Base-by-base conservation (phyloP, 192 early-diverging fungal species). In the Jimgerdemannia lactiflua region DNA sequence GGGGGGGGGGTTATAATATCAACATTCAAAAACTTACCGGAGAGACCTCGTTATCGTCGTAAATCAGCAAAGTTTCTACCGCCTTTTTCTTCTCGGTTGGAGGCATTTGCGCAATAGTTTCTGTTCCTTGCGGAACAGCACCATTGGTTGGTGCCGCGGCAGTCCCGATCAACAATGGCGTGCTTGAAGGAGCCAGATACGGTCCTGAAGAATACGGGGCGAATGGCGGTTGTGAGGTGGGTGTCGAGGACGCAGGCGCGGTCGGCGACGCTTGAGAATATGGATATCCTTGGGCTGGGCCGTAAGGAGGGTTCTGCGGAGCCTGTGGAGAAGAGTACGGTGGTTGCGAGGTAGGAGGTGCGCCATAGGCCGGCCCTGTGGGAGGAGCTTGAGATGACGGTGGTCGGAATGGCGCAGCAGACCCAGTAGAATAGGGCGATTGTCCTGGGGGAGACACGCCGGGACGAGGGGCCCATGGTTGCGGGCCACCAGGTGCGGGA, bases 391-490 rank as follows among this genome's bases (percentile, higher is more conserved):
- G 77, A 71, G 70, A 76, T 54, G 76, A 72, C 70, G 65, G 67
- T 42, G 64, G 81, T 44, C 73, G 71, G 59, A 68, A 78, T 18
- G 43, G 69, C 44, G 68, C 41, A 40, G 63, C 70, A 39, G 73
- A 77, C 19, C 49, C 49, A 59, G 49, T 14, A 44, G 77, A 49
- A 43, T 44, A 67, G 39, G 76, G 78, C 20, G 71, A 75, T 80
- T 82, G 73, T 66, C 70, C 78, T 41, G 81, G 81, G 17, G 84
- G 63, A 69, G 82, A 63, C 76, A 77, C 78, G 39, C 79, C 79
- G 39, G 84, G 70, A 70, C 72, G 66, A 74, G 74, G 78, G 43
- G 69, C 11, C 70, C 71, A 79, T n/a, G 42, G 75, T 65, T 76
- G 77, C 43, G 74, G 79, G 39, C 49, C 49, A 59, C 49, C 49